Conservation (phyloP, 805 yeast species). For the Jamesozyma lodderae region DNA sequence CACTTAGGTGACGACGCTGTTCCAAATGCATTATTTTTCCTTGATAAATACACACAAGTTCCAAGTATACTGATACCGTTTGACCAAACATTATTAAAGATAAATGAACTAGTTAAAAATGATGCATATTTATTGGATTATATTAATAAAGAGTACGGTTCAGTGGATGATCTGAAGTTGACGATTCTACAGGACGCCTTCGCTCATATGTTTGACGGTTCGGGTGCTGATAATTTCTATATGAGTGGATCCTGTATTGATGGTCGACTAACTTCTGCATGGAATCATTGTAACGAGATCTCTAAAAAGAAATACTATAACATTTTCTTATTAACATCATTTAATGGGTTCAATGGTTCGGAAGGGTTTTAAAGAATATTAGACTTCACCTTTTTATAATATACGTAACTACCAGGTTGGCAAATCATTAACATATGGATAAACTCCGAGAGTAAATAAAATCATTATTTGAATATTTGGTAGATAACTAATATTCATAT, state of each 20-base stretch:
- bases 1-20: constrained; percentile 80
- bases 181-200: constrained; percentile 35
- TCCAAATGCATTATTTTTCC: constrained; percentile 70
- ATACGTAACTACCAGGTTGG: no score
- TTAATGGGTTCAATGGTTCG: constrained; percentile 65
- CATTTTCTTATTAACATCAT: constrained; percentile 57
- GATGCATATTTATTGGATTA: constrained; percentile 43
- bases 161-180: constrained; percentile 44
- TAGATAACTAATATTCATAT: no score
- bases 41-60: constrained; percentile 73
- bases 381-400: no score
- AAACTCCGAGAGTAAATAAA: no score
- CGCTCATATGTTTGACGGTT: constrained; percentile 55
- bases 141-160: constrained; percentile 50
- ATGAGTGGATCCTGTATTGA: constrained; percentile 82
- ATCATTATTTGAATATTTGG: no score
- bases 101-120: constrained; percentile 41
- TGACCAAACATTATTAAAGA: constrained; percentile 45
- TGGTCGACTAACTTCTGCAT: constrained; percentile 71
- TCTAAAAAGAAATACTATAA: constrained; percentile 55
- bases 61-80: constrained; percentile 71
- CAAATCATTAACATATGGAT: no score
- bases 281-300: constrained; percentile 73
- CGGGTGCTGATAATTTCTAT: constrained; percentile 76
- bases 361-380: constrained; percentile 54